These are phyloP conservation scores for Cordyceps farinosa DNA, from an alignment of 2,329 filamentous ascomycete genomes.

Conservation along the genomic window DNA sequence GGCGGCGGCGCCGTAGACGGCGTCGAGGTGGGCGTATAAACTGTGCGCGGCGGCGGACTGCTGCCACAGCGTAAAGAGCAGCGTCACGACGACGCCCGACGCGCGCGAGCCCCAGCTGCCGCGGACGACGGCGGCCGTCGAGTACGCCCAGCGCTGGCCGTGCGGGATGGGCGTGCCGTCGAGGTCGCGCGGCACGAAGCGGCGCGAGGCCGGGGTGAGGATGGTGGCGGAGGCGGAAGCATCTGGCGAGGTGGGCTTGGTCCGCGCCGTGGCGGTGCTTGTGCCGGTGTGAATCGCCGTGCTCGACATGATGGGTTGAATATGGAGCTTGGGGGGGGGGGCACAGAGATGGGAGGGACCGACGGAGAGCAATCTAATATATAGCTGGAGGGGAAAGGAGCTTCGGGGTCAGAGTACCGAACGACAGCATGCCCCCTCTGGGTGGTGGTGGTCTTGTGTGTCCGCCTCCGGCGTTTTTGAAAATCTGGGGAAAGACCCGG, in stretches of 20 bases:
- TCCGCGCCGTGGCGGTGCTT: not conserved
- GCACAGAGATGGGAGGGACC: not conserved
- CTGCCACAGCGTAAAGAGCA: conserved; percentile 19
- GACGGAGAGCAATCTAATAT: not conserved
- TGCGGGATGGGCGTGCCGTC: conserved; percentile 19
- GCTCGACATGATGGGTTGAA: conserved; percentile 1
- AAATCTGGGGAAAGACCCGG: not conserved
- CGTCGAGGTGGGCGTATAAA: conserved; percentile 19
- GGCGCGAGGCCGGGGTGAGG: conserved; percentile 7
- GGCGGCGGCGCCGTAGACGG: conserved; percentile 23
- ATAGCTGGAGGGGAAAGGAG: not conserved
- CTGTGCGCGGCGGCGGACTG: conserved; percentile 12
- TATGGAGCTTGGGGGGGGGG: too few species aligned
- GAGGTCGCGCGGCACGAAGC: conserved; percentile 20
- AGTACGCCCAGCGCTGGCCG: conserved; percentile 19
- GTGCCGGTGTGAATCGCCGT: conserved; percentile 10
- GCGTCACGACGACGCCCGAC: conserved; percentile 2
- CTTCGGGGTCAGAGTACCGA: not conserved
- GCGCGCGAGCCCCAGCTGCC: conserved; percentile 8
- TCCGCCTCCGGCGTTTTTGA: not conserved
- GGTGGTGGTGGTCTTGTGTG: too few species aligned
- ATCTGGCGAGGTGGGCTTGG: not conserved
- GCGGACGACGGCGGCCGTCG: conserved; percentile 12
- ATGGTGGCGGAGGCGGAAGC: not conserved
- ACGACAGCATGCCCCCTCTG: too few species aligned